Percentiles rank a stretch among this genome's conserved stretches.
phyloP scores from a whole-genome alignment of 73 alveolate genomes.

The Tetrahymena thermophila region DNA sequence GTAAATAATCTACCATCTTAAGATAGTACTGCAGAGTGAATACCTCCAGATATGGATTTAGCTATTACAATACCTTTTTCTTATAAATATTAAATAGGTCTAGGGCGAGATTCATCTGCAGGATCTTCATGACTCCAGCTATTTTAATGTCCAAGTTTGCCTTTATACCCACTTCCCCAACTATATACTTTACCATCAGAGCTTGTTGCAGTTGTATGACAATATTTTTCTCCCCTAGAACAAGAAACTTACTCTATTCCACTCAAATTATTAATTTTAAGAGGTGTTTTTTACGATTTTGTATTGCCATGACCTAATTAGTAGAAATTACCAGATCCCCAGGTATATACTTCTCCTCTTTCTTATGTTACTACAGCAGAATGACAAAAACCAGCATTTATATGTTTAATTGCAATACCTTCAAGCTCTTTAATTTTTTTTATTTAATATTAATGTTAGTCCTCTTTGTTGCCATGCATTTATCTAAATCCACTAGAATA shows the following conservation, averaged over 20 bases:
- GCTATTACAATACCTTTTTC: not conserved
- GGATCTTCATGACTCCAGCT: conserved; percentile 54
- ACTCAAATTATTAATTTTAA: conserved; percentile 3
- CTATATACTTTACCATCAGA: conserved; percentile 43
- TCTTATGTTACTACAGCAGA: conserved; percentile 38
- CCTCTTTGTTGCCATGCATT: conserved; percentile 13
- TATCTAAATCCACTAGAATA: conserved; percentile 32
- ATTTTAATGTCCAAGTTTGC: conserved; percentile 50
- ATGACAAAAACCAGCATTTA: conserved; percentile 43
- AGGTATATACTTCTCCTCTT: conserved; percentile 40
- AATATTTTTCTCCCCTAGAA: conserved; percentile 68
- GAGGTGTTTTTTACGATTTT: conserved; percentile 18
- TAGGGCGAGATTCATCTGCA: conserved; percentile 18
- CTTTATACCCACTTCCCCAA: conserved; percentile 79
- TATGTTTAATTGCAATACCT: not conserved
- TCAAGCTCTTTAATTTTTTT: not conserved
- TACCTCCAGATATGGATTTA: conserved; percentile 54
- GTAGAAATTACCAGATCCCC: conserved; percentile 43
- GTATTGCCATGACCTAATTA: conserved; percentile 46
- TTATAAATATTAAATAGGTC: not conserved
- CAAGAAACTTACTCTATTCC: conserved; percentile 46
- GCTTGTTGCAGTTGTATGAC: conserved; percentile 55
- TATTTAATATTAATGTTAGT: not conserved
- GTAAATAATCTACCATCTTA: conserved; percentile 43
- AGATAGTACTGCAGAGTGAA: conserved; percentile 43